phyloP scores from a whole-genome alignment of 345 rosid genomes.

The Camelina sativa region DNA sequence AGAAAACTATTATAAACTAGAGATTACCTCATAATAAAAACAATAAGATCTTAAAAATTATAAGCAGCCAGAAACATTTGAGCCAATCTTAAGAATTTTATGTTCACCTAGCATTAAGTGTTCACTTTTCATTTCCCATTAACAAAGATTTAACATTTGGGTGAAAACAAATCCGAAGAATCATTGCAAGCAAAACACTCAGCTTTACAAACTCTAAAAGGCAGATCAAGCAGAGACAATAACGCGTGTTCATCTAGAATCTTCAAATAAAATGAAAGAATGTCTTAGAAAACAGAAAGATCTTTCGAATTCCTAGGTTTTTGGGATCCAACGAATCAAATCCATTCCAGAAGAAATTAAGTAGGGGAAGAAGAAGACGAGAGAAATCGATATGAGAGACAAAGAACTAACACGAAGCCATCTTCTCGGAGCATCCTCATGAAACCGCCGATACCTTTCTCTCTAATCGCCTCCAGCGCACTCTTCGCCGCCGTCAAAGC shows the following conservation, averaged over 20 bases:
- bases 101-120: not conserved
- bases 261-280: not conserved
- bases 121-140: not conserved
- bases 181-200: slow-evolving; percentile 5
- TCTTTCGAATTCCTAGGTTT: not conserved
- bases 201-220: slow-evolving; percentile 3
- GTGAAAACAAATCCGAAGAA: slow-evolving; percentile 10
- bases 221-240: slow-evolving; percentile 11
- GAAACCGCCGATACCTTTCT: slow-evolving; percentile 74
- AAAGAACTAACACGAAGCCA: slow-evolving; percentile 65
- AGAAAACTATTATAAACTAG: slow-evolving; percentile 23
- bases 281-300: not conserved
- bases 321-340: slow-evolving; percentile 31
- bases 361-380: not conserved
- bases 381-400: not conserved
- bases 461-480: slow-evolving; percentile 64
- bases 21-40: not conserved
- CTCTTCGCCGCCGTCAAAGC: slow-evolving; percentile 75
- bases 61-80: slow-evolving; percentile 6
- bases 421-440: slow-evolving; percentile 68
- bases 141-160: not conserved
- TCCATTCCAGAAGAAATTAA: slow-evolving; percentile 19
- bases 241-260: slow-evolving; percentile 15
- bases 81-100: slow-evolving; percentile 10
- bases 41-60: slow-evolving; percentile 10